These are phyloP conservation scores for Golubevia sp. DNA, from an alignment of 1,284 basidiomycete species.

Conservation along the genomic window DNA sequence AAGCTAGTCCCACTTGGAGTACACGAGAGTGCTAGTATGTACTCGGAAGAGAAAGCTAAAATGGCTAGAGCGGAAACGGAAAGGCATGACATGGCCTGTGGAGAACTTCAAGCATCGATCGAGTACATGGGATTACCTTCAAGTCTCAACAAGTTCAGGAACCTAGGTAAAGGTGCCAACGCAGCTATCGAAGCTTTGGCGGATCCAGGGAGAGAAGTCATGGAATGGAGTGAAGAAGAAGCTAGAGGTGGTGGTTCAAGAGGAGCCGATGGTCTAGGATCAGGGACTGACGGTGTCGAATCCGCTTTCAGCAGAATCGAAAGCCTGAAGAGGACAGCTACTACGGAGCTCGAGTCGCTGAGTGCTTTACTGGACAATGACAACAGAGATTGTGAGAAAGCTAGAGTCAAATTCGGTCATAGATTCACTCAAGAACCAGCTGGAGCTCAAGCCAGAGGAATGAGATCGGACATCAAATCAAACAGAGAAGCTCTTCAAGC, in stretches of 20 bases:
- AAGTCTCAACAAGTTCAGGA: slow-evolving; percentile 35
- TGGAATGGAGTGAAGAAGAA: slow-evolving; percentile 45
- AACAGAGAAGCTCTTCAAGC: slow-evolving; percentile 47
- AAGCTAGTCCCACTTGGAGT: slow-evolving; percentile 56
- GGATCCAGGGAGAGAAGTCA: slow-evolving; percentile 42
- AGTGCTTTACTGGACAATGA: slow-evolving; percentile 42
- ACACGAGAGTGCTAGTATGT: slow-evolving; percentile 53
- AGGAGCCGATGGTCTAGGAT: slow-evolving; percentile 41
- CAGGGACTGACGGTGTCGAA: slow-evolving; percentile 32
- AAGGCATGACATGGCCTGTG: slow-evolving; percentile 40
- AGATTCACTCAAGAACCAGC: slow-evolving; percentile 52
- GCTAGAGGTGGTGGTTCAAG: slow-evolving; percentile 34
- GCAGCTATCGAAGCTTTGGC: slow-evolving; percentile 30
- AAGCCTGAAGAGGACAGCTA: not conserved
- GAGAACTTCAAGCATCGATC: slow-evolving; percentile 40
- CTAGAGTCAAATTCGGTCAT: slow-evolving; percentile 41
- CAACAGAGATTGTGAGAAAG: slow-evolving; percentile 51
- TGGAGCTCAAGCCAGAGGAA: slow-evolving; percentile 26
- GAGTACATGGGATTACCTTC: slow-evolving; percentile 42
- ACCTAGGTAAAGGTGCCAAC: slow-evolving; percentile 24
- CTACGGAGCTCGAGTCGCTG: slow-evolving; percentile 23
- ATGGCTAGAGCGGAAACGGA: slow-evolving; percentile 51
- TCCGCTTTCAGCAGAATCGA: slow-evolving; percentile 24
- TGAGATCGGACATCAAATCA: slow-evolving; percentile 36
- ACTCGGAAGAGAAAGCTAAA: slow-evolving; percentile 61